phyloP scores from a whole-genome alignment of 73 alveolate species.

The Uronychia binucleata region DNA sequence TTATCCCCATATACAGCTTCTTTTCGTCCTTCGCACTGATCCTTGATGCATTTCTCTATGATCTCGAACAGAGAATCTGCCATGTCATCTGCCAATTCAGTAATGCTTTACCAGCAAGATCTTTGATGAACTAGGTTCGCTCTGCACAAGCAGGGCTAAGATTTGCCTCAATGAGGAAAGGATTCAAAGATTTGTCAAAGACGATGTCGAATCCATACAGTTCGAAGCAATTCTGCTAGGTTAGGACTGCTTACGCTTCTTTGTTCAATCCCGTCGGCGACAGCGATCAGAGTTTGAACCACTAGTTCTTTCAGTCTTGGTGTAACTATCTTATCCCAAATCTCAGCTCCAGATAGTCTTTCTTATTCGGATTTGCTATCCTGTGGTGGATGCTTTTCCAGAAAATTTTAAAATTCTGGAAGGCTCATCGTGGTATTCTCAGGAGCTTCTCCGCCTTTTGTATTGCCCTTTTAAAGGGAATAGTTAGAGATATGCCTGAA shows the following conservation, averaged over 20 bases:
- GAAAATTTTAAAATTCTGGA: constrained; percentile 72
- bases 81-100: constrained; percentile 31
- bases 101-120: constrained; percentile 44
- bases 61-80: constrained; percentile 60
- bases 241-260: not conserved
- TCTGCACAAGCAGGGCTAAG: constrained; percentile 86
- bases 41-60: constrained; percentile 33
- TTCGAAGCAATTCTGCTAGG: constrained; percentile 55
- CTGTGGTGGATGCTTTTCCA: constrained; percentile 71
- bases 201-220: constrained; percentile 79
- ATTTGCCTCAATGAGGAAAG: constrained; percentile 77
- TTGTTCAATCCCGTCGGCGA: constrained; percentile 46
- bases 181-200: constrained; percentile 57
- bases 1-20: not conserved
- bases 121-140: constrained; percentile 65
- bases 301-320: constrained; percentile 40
- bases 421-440: constrained; percentile 76
- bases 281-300: constrained; percentile 41
- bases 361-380: not conserved
- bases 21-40: not conserved
- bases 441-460: constrained; percentile 60
- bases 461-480: constrained; percentile 72
- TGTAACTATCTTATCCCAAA: not conserved
- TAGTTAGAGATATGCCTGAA: constrained; percentile 83
- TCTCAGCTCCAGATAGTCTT: not conserved